Percentiles rank a stretch among this genome's conserved stretches.
Evolutionary conservation across 2,329 filamentous ascomycete genomes (phyloP).

Genomic region (Colletotrichum echinochloae): DNA sequence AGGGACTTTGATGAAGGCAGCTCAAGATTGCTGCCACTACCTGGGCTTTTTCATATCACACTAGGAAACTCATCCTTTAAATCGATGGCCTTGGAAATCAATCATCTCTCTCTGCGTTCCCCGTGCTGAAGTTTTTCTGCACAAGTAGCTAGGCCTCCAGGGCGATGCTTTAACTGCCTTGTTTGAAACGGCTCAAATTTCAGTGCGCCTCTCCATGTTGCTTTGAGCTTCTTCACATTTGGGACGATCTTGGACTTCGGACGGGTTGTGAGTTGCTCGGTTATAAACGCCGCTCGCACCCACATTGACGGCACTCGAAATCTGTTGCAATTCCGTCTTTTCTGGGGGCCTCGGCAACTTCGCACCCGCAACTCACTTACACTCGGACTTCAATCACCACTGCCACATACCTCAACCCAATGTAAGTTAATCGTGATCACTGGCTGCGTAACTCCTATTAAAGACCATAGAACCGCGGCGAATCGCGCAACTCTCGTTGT

Average conservation of each 20-base stretch:
- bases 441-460: background rate
- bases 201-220: background rate
- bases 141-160: background rate
- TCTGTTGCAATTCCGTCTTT: slow-evolving; percentile 8
- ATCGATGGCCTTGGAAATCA: slow-evolving; percentile 20
- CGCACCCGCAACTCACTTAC: slow-evolving; percentile 15
- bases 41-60: slow-evolving; percentile 24
- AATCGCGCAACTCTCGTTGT: background rate
- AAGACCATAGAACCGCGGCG: background rate
- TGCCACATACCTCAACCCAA: background rate
- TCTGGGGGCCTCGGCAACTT: slow-evolving; percentile 31
- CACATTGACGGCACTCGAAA: slow-evolving; percentile 9
- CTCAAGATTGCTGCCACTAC: slow-evolving; percentile 13
- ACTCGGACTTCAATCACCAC: slow-evolving; percentile 1
- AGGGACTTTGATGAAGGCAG: slow-evolving; percentile 18
- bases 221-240: background rate
- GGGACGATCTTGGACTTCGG: background rate
- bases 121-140: background rate
- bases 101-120: background rate
- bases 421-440: background rate
- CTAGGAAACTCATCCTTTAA: slow-evolving; percentile 35
- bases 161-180: background rate
- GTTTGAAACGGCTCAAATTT: background rate
- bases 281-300: slow-evolving; percentile 9
- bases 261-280: slow-evolving; percentile 2